Conservation (phyloP, 2,329 filamentous ascomycete genomes). For the Erysiphe neolycopersici region DNA sequence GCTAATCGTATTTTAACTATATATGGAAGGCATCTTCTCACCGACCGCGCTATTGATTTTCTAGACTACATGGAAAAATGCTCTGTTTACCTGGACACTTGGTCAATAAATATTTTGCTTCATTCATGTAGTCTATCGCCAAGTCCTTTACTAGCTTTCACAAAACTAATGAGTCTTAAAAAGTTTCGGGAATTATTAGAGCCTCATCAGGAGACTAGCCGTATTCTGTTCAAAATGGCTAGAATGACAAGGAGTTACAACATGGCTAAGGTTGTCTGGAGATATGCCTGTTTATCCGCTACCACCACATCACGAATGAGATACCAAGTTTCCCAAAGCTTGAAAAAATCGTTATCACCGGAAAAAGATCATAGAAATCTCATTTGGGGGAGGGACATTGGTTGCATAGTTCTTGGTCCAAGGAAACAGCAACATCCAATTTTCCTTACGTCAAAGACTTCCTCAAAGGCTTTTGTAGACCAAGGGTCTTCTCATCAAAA, state of each 20-base stretch:
- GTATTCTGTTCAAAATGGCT: slow-evolving; percentile 17
- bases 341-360: neutral
- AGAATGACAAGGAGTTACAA: slow-evolving; percentile 16
- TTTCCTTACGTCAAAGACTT: neutral
- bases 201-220: slow-evolving; percentile 8
- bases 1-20: slow-evolving; percentile 16
- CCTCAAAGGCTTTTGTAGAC: neutral
- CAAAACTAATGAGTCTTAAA: slow-evolving; percentile 4
- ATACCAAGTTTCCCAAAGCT: slow-evolving; percentile 2
- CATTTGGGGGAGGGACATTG: neutral
- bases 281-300: slow-evolving; percentile 18
- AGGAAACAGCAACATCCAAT: neutral
- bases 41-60: slow-evolving; percentile 7
- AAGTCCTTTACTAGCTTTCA: slow-evolving; percentile 5
- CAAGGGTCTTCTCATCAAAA: neutral
- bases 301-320: slow-evolving; percentile 9
- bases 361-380: neutral
- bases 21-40: slow-evolving; percentile 7
- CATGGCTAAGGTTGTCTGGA: slow-evolving; percentile 20
- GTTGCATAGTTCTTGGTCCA: slow-evolving; percentile 1
- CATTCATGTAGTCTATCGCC: slow-evolving; percentile 4
- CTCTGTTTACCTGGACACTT: slow-evolving; percentile 2
- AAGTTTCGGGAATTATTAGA: neutral
- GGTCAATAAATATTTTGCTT: slow-evolving; percentile 7
- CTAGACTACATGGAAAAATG: slow-evolving; percentile 7